phyloP scores from a whole-genome alignment of 495 filamentous ascomycete species.

The Pyrenopolyporus hunteri region DNA sequence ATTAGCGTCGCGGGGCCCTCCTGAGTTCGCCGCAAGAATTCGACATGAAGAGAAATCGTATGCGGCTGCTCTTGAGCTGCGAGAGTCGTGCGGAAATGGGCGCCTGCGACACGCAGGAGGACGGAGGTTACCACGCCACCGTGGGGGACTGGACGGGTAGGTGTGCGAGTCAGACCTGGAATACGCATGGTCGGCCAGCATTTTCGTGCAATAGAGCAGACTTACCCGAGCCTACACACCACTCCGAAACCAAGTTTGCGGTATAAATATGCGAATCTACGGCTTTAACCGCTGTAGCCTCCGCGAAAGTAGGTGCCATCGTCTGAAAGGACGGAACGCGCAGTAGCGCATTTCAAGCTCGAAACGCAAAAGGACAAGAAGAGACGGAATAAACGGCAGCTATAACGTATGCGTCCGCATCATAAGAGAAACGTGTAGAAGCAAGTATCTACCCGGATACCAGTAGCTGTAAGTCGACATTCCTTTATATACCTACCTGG shows the following conservation, averaged over 20 bases:
- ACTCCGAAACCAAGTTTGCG: constrained; percentile 63
- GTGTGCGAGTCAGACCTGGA: too few species aligned
- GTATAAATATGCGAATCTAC: constrained; percentile 66
- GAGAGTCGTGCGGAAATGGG: constrained; percentile 70
- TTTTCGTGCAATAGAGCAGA: background rate
- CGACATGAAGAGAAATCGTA: constrained; percentile 67
- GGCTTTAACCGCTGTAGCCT: constrained; percentile 62
- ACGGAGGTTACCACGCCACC: constrained; percentile 74
- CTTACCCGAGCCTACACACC: constrained; percentile 75
- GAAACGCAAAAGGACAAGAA: background rate
- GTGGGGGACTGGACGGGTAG: constrained; percentile 66
- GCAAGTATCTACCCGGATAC: background rate
- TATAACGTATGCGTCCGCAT: background rate
- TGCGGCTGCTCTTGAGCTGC: constrained; percentile 66
- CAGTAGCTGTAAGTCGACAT: too few species aligned
- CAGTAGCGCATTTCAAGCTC: background rate
- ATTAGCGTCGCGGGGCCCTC: constrained; percentile 63
- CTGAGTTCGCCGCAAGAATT: constrained; percentile 74
- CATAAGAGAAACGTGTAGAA: background rate
- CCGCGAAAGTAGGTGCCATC: constrained; percentile 55
- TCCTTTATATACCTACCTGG: too few species aligned
- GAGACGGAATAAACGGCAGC: too few species aligned
- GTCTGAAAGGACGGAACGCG: background rate
- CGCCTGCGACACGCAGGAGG: constrained; percentile 63
- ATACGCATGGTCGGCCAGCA: too few species aligned